Percentiles rank a stretch among this genome's conserved stretches.
These are phyloP conservation scores for Diplodia corticola DNA, from an alignment of 2,329 filamentous ascomycete species.

Conservation along the genomic window DNA sequence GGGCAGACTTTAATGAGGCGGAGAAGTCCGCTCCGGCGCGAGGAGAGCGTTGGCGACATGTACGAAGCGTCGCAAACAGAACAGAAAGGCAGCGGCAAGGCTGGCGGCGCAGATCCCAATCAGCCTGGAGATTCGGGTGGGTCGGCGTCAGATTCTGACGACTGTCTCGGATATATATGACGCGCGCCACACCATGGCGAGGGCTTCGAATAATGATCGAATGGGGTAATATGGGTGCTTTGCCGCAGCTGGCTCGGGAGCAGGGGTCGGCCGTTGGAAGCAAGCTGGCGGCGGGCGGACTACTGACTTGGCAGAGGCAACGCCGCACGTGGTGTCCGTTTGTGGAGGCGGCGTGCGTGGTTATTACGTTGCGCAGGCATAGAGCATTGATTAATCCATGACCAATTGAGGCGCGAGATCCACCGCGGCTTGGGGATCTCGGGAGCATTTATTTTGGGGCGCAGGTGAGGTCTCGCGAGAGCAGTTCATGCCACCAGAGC, in stretches of 20 bases:
- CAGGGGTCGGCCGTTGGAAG: neutral
- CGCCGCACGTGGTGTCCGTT: neutral
- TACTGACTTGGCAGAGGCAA: neutral
- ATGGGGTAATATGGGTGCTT: neutral
- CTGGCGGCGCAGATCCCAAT: conserved; percentile 23
- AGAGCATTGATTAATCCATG: conserved; percentile 15
- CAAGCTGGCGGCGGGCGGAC: neutral
- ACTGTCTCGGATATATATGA: conserved; percentile 20
- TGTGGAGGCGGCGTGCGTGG: conserved; percentile 2
- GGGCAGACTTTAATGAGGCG: conserved; percentile 27
- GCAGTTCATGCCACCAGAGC: neutral
- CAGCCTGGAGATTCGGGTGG: conserved; percentile 24
- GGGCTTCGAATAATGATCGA: neutral
- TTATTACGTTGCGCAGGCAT: conserved; percentile 5
- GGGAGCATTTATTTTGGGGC: neutral
- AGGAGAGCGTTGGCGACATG: conserved; percentile 33
- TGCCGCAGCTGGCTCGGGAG: neutral
- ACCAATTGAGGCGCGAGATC: conserved; percentile 12
- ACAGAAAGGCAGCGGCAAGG: conserved; percentile 15
- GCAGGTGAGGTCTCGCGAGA: neutral
- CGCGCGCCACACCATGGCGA: neutral
- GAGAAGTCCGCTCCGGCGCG: conserved; percentile 35
- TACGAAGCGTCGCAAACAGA: conserved; percentile 2
- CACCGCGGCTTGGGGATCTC: conserved; percentile 8
- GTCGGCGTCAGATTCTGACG: conserved; percentile 23